Percentiles rank a stretch among this genome's conserved stretches.
Conservation (phyloP, 2,329 filamentous ascomycete species). For the Fusarium agapanthi region DNA sequence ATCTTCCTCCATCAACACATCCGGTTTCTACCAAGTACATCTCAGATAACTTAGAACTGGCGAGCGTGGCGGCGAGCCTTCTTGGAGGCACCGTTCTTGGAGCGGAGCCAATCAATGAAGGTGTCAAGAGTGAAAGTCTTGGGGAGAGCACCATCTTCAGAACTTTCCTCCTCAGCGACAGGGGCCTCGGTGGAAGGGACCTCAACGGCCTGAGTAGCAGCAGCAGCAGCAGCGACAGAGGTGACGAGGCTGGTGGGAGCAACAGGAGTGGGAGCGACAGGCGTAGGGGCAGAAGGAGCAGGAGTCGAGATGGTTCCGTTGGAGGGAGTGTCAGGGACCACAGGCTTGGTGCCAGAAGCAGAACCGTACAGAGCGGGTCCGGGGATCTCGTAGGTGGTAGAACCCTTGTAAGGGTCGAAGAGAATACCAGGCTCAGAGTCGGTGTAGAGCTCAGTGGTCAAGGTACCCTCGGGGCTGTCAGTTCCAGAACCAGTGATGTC, state of each 20-base stretch:
- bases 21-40: fast-evolving
- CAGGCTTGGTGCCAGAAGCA: constrained; percentile 16
- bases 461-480: constrained; percentile 46
- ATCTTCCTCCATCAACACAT: no score
- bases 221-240: not conserved
- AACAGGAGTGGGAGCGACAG: constrained; percentile 3
- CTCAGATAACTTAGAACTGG: constrained; percentile 21
- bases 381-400: constrained; percentile 42
- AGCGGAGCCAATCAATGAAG: constrained; percentile 33
- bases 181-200: not conserved
- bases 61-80: constrained; percentile 37
- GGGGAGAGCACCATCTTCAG: constrained; percentile 17
- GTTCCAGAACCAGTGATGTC: constrained; percentile 53
- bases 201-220: not conserved
- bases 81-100: constrained; percentile 4
- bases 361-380: constrained; percentile 43
- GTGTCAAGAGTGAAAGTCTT: constrained; percentile 39
- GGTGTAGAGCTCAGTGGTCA: constrained; percentile 46
- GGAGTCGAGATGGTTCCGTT: constrained; percentile 12
- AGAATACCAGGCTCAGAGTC: constrained; percentile 45
- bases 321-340: constrained; percentile 10
- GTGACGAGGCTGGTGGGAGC: not conserved
- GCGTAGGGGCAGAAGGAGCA: not conserved
- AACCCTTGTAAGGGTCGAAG: constrained; percentile 44
- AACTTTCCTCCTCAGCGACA: not conserved